phyloP scores from a whole-genome alignment of 257 asterid species.

The Jacaranda mimosifolia region DNA sequence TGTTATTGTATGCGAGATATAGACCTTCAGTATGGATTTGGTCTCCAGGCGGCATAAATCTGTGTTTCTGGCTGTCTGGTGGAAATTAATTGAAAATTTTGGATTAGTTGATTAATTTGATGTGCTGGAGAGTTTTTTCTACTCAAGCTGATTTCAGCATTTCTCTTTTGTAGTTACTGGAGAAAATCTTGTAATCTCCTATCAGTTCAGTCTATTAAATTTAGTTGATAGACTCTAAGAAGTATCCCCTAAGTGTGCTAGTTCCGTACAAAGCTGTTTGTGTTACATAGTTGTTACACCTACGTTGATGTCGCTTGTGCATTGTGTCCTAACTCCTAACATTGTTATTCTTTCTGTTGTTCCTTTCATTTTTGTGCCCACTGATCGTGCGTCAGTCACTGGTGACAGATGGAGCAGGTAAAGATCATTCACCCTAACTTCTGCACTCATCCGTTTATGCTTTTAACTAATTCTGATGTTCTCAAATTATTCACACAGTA shows the following conservation, averaged over 20 bases:
- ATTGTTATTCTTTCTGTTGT: slow-evolving; percentile 2
- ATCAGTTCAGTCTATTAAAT: not conserved
- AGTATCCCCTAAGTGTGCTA: slow-evolving; percentile 14
- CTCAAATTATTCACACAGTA: slow-evolving; percentile 55
- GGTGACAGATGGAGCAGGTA: slow-evolving; percentile 89
- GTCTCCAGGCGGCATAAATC: not conserved
- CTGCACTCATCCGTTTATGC: not conserved
- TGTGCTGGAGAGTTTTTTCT: not conserved
- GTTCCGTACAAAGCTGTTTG: slow-evolving; percentile 19
- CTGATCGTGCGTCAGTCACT: slow-evolving; percentile 37
- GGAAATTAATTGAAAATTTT: not conserved
- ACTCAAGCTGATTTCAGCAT: not conserved
- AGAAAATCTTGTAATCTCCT: not conserved
- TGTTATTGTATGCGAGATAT: slow-evolving; percentile 17
- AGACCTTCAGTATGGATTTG: slow-evolving; percentile 10
- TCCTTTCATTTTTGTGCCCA: slow-evolving; percentile 17
- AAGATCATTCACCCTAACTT: slow-evolving; percentile 2
- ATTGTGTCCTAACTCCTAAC: slow-evolving; percentile 34
- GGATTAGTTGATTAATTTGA: slow-evolving; percentile 18
- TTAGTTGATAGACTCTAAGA: not conserved
- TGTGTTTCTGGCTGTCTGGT: slow-evolving; percentile 19
- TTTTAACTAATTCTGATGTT: slow-evolving; percentile 32
- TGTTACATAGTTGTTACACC: not conserved
- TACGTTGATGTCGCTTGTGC: slow-evolving; percentile 18
- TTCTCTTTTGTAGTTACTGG: not conserved